These are phyloP conservation scores for Mycena kentingensis DNA, from an alignment of 768 basidiomycete genomes.

Conservation along the genomic window DNA sequence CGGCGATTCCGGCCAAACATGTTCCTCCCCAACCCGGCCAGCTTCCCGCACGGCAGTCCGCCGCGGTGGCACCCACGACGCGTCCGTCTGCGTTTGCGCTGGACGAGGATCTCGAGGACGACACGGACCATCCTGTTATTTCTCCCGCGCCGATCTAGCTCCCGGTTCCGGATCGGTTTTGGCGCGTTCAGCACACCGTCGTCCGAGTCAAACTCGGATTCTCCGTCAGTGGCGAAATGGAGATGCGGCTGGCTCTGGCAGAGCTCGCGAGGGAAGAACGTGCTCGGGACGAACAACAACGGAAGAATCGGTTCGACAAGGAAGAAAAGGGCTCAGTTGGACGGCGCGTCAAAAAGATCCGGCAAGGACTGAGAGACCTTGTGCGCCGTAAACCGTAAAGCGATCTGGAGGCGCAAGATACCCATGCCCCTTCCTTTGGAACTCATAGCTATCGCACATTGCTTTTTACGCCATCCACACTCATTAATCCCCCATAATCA, in stretches of 20 bases:
- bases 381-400: conserved; percentile 21
- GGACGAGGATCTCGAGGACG: conserved; percentile 30
- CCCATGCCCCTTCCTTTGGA: too few relatives aligned
- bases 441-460: conserved; percentile 3
- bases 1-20: conserved; percentile 49
- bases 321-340: conserved; percentile 22
- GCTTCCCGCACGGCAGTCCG: conserved; percentile 30
- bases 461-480: background rate
- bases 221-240: conserved; percentile 63
- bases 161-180: conserved; percentile 30
- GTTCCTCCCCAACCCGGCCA: conserved; percentile 46
- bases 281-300: conserved; percentile 21
- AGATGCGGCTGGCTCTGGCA: conserved; percentile 58
- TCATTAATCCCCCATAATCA: background rate
- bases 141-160: conserved; percentile 19
- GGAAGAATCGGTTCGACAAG: conserved; percentile 25
- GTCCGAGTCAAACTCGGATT: too few relatives aligned
- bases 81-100: conserved; percentile 26
- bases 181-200: conserved; percentile 28
- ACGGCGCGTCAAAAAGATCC: conserved; percentile 31
- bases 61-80: conserved; percentile 26
- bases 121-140: conserved; percentile 28
- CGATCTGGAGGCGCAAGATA: too few relatives aligned
- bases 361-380: conserved; percentile 38
- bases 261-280: conserved; percentile 25